These are phyloP conservation scores for Funneliformis geosporum DNA, from an alignment of 192 early-diverging fungal species.

Conservation along the genomic window DNA sequence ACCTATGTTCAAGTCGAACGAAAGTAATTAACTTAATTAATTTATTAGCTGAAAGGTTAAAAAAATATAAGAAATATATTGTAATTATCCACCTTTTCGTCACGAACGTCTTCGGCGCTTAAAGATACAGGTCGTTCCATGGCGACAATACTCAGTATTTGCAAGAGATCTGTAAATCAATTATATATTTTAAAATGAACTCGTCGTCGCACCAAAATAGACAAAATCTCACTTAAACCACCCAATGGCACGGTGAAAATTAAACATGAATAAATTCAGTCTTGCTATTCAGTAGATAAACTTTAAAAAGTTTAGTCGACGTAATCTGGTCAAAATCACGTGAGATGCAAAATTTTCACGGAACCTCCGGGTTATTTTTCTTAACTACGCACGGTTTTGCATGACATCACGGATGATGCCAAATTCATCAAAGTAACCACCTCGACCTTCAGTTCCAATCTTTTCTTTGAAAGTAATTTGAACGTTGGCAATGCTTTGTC, in stretches of 20 bases:
- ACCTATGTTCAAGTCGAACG: constrained; percentile 31
- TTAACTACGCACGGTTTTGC: constrained; percentile 69
- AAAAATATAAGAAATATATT: background rate
- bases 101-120: constrained; percentile 89
- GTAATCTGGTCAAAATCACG: too few species aligned
- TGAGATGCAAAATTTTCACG: too few species aligned
- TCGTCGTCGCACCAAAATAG: background rate
- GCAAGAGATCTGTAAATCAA: constrained; percentile 74
- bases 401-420: constrained; percentile 98
- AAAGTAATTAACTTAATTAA: background rate
- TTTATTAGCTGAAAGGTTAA: background rate
- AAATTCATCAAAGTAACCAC: constrained; percentile 99
- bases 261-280: too few species aligned
- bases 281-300: too few species aligned
- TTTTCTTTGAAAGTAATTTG: constrained; percentile 99
- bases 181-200: constrained; percentile 4
- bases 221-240: background rate
- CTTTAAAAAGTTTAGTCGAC: too few species aligned
- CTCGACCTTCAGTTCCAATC: constrained; percentile 95
- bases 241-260: background rate
- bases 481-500: constrained; percentile 83
- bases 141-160: constrained; percentile 90
- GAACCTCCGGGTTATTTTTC: too few species aligned
- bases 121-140: constrained; percentile 92
- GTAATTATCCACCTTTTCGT: constrained; percentile 77